A percentile compares a stretch with the other conserved stretches of the same genome.
Evolutionary conservation across 768 basidiomycete genomes (phyloP).

Genomic region (Kwoniella mangroviensis): DNA sequence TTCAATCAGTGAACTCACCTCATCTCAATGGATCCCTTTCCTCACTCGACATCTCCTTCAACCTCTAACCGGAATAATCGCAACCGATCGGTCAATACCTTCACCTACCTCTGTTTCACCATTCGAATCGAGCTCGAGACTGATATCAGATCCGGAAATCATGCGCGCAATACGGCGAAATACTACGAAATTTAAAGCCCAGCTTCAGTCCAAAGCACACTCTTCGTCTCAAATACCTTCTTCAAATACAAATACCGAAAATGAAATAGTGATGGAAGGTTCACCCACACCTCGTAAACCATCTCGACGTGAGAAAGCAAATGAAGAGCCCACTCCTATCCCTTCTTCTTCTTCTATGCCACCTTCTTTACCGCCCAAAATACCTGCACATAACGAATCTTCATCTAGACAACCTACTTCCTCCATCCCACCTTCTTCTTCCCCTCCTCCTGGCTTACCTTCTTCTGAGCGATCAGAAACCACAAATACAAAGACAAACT

Average conservation of each 20-base stretch:
- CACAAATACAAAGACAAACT: background rate
- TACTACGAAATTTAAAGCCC: background rate
- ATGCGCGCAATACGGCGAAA: slow-evolving; percentile 9
- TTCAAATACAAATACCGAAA: background rate
- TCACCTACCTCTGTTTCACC: background rate
- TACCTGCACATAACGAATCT: background rate
- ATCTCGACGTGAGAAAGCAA: background rate
- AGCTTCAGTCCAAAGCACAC: background rate
- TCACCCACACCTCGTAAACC: slow-evolving; percentile 21
- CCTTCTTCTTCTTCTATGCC: slow-evolving; percentile 1
- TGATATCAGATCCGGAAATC: slow-evolving; percentile 22
- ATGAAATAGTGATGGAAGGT: slow-evolving; percentile 1
- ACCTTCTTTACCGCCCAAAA: slow-evolving; percentile 14
- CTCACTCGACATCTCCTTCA: slow-evolving; percentile 24
- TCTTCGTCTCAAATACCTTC: background rate
- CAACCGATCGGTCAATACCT: slow-evolving; percentile 22
- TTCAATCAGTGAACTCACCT: slow-evolving; percentile 1
- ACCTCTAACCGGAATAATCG: slow-evolving; percentile 18
- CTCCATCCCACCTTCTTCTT: slow-evolving; percentile 6
- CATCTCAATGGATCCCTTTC: slow-evolving; percentile 7
- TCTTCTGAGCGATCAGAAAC: background rate
- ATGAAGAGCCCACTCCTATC: background rate
- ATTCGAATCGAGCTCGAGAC: slow-evolving; percentile 8
- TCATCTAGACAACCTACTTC: background rate
- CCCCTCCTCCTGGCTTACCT: background rate